Conservation (phyloP, 2,329 filamentous ascomycete species). For the Tolypocladium endophyticum region DNA sequence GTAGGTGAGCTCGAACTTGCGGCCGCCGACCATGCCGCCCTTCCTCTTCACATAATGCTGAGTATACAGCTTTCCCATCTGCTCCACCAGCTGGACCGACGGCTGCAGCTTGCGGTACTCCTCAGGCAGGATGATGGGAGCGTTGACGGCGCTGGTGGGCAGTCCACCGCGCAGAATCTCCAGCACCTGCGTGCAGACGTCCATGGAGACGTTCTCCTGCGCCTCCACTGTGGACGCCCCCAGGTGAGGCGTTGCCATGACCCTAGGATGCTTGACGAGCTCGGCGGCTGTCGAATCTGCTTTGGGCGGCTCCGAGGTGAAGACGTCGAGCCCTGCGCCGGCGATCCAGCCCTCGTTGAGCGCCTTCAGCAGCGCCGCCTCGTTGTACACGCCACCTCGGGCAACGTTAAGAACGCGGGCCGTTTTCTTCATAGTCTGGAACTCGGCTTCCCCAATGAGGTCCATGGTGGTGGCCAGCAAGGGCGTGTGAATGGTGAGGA, state of each 20-base stretch:
- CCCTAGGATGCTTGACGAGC: constrained; percentile 58
- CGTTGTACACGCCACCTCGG: constrained; percentile 70
- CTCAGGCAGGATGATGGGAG: constrained; percentile 69
- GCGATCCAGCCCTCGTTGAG: constrained; percentile 62
- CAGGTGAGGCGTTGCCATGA: constrained; percentile 69
- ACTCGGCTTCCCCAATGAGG: constrained; percentile 56
- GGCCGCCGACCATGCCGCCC: constrained; percentile 42
- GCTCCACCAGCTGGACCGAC: constrained; percentile 66
- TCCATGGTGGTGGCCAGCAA: constrained; percentile 67
- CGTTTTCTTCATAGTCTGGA: constrained; percentile 61
- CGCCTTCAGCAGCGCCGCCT: constrained; percentile 59
- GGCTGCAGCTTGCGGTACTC: constrained; percentile 71
- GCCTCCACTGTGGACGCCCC: constrained; percentile 74
- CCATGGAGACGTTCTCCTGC: constrained; percentile 73
- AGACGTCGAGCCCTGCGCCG: constrained; percentile 72
- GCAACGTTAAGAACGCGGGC: constrained; percentile 71
- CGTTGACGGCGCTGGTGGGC: constrained; percentile 69
- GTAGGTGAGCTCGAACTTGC: constrained; percentile 66
- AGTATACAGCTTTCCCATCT: constrained; percentile 69
- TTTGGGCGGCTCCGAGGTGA: constrained; percentile 60
- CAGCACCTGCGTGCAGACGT: constrained; percentile 72
- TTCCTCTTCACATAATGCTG: constrained; percentile 52
- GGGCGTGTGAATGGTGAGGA: constrained; percentile 73
- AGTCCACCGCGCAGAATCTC: constrained; percentile 63
- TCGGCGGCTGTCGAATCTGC: constrained; percentile 44